Evolutionary conservation across 768 basidiomycete species (phyloP), one percentile per base, ranked within the genome.

Genomic region (Fomitopsis pulvina): DNA sequence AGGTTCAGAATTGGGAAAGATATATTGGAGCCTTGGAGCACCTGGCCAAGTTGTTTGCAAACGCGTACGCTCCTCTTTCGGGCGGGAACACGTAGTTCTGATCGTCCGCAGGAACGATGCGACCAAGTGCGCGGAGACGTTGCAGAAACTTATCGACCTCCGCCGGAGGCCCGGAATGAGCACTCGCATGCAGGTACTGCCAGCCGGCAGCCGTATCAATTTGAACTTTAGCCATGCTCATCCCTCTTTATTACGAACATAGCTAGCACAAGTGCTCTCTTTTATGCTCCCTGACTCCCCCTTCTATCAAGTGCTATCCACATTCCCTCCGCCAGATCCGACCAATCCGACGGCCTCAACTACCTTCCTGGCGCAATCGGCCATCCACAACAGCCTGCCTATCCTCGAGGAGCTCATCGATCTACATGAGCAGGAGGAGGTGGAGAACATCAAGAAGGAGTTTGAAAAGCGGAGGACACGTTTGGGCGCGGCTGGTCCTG

Each of bases 61-160:
- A 80, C 52, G 63, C 67, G 92, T 92, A 60, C 46, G 79, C 9
- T n/a, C 14, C 14, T 16, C 5, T 22, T 6, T 37, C 29, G 30
- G 20, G n/a, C n/a, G n/a, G n/a, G n/a, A n/a, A n/a, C n/a, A n/a
- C n/a, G n/a, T n/a, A n/a, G n/a, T n/a, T n/a, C n/a, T n/a, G n/a
- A n/a, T n/a, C n/a, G n/a, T n/a, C n/a, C n/a, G n/a, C n/a, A 92
- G 93, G 3, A 69, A 78, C 32, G 93, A 98, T 60, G 77, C 75
- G 0, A 69, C 71, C 4, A 95, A 89, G 68, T 87, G 85, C 52
- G 92, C 88, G 2, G 88, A 92, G 63, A 71, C 74, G 1, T 62
- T 95, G 39, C 91, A 96, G 60, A 91, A 83, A 58, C 66, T 90
- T 26, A 68, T 97, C 14, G 75, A 80, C 3, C 63, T 83, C 2